Evolutionary conservation across 192 early-diverging fungal genomes (phyloP).

Genomic region (Coemansia brasiliensis): DNA sequence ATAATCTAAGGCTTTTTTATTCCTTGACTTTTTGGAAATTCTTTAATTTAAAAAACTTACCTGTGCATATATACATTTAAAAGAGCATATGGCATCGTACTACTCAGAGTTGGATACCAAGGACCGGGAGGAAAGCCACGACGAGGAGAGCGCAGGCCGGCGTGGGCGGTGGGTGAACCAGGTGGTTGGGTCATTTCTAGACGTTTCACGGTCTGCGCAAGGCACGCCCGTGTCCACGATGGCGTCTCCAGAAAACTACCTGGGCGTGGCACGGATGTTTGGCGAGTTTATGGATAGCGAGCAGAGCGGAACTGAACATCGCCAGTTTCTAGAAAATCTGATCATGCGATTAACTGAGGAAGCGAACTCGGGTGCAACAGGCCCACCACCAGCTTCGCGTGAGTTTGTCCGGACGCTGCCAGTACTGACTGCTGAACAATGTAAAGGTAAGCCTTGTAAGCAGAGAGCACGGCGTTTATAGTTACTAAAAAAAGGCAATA

Average conservation of each 20-base stretch:
- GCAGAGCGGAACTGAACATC: slow-evolving; percentile 26
- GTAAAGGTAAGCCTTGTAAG: slow-evolving; percentile 14
- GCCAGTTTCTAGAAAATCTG: slow-evolving; percentile 40
- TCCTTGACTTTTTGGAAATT: too few relatives aligned
- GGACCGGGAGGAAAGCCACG: slow-evolving; percentile 30
- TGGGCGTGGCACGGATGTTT: slow-evolving; percentile 40
- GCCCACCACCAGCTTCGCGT: slow-evolving; percentile 50
- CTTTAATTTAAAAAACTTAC: too few relatives aligned
- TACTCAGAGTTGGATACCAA: slow-evolving; percentile 37
- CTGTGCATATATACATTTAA: neutral
- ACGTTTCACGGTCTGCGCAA: slow-evolving; percentile 25
- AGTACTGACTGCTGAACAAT: slow-evolving; percentile 7
- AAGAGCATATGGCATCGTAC: slow-evolving; percentile 37
- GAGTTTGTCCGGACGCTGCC: slow-evolving; percentile 46
- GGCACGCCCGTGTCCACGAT: slow-evolving; percentile 37
- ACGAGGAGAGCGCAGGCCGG: slow-evolving; percentile 13
- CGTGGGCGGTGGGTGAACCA: slow-evolving; percentile 41
- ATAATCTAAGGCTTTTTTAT: too few relatives aligned
- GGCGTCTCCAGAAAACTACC: slow-evolving; percentile 40
- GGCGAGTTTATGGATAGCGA: slow-evolving; percentile 39
- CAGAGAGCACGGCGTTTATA: neutral
- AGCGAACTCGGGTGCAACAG: slow-evolving; percentile 28
- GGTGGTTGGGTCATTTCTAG: slow-evolving; percentile 45
- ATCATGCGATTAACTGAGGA: slow-evolving; percentile 49
- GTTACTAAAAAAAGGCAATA: neutral